A percentile compares a stretch with the other conserved stretches of the same genome.
Conservation (phyloP, 2,329 filamentous ascomycete genomes). For the Trichophyton benhamiae region DNA sequence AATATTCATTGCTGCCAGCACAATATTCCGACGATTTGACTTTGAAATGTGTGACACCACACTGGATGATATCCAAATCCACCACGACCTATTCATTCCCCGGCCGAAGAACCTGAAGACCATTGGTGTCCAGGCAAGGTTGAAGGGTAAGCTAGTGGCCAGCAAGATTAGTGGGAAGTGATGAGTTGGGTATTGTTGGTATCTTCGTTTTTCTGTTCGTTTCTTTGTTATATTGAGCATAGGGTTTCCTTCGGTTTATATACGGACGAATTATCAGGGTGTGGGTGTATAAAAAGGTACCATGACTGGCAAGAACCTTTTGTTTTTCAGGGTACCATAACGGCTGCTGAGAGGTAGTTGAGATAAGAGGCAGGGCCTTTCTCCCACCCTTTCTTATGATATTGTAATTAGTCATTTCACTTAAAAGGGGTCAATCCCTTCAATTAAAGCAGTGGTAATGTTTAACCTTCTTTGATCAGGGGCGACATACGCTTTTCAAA, state of each 20-base stretch:
- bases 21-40: slow-evolving; percentile 11
- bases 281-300: neutral
- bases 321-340: neutral
- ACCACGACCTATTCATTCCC: slow-evolving; percentile 13
- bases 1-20: slow-evolving; percentile 10
- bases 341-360: neutral
- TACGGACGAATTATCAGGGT: neutral
- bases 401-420: neutral
- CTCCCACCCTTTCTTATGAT: neutral
- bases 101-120: slow-evolving; percentile 13
- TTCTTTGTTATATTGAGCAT: neutral
- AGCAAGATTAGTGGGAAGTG: neutral
- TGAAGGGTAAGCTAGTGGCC: neutral
- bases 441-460: neutral
- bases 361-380: neutral
- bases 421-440: neutral
- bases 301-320: neutral
- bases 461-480: neutral
- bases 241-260: neutral
- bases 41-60: slow-evolving; percentile 12
- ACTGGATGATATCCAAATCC: slow-evolving; percentile 17
- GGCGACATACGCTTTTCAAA: too few relatives aligned
- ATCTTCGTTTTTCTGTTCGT: neutral
- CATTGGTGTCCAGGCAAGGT: slow-evolving; percentile 8
- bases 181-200: neutral